Evolutionary conservation across 2,329 filamentous ascomycete genomes (phyloP), one percentile per base, ranked within the genome.

Genomic region (Macrophomina phaseolina): DNA sequence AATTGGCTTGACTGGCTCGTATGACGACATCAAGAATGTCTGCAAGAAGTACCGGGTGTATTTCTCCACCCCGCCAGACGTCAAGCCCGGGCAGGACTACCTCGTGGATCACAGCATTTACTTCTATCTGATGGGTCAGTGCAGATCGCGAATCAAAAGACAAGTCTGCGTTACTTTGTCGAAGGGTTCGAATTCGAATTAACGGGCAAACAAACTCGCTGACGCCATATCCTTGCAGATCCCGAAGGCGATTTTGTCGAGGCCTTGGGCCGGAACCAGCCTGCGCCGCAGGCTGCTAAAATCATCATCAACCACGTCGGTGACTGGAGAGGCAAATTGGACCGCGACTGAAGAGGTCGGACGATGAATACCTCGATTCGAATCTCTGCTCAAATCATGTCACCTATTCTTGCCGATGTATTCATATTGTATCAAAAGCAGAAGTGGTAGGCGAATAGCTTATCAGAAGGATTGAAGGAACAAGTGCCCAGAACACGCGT

Each of bases 51-150:
- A 98, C 80, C 86, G 95, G 23, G 95, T 99, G 65, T 99, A 99
- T 82, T 99, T 99, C 75, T 95, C 91, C 76, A 99, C 95, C 56
- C 95, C 95, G 40, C 85, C 88, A 73, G 87, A 93, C 70, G 92
- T 98, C 66, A 91, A 94, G 84, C 91, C 93, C 0, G 95, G 94
- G 1, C 91, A 97, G 83, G 95, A 99, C 80, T 99, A 99, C 78
- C 81, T 99, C 73, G 95, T 99, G 12, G 95, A 99, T 79, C 95
- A 99, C 82, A 97, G 93, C 79, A 99, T 99, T 73, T 99, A 99
- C 84, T 99, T 99, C 75, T 99, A 99, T 80, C 82, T 99, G 72
- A 99, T 99, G 95, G 87, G 87, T 89, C 77, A 79, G 85, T 81
- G 36, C n/a, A n/a, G 48, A 53, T 38, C 45, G 45, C 30, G 32